A percentile compares a stretch with the other conserved stretches of the same genome.
phyloP scores from a whole-genome alignment of 495 filamentous ascomycete genomes.

The Hyaloscypha bicolor region DNA sequence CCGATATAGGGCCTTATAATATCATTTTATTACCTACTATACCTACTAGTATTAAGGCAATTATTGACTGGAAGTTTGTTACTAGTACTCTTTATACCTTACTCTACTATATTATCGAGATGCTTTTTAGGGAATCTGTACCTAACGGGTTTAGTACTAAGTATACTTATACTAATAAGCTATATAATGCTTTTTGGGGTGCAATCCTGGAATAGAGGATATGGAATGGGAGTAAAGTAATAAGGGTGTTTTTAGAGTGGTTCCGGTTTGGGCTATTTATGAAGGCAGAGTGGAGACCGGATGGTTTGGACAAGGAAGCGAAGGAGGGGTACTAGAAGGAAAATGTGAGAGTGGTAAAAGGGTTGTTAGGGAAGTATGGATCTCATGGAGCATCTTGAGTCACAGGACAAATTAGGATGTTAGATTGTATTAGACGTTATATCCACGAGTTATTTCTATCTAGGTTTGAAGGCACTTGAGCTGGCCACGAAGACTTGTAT shows the following conservation, averaged over 20 bases:
- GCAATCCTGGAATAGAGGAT: slow-evolving; percentile 31
- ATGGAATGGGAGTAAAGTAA: slow-evolving; percentile 24
- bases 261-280: slow-evolving; percentile 9
- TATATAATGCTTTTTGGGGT: slow-evolving; percentile 33
- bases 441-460: too few relatives aligned
- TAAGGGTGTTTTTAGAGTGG: slow-evolving; percentile 32
- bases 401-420: slow-evolving; percentile 11
- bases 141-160: slow-evolving; percentile 28
- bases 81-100: slow-evolving; percentile 23
- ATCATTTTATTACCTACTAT: too few relatives aligned
- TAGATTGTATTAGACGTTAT: slow-evolving; percentile 5
- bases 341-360: not conserved
- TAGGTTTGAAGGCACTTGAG: too few relatives aligned
- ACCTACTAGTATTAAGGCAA: too few relatives aligned
- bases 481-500: too few relatives aligned
- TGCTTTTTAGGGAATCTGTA: slow-evolving; percentile 32
- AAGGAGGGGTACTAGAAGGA: slow-evolving; percentile 1
- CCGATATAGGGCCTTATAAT: too few relatives aligned
- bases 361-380: slow-evolving; percentile 8
- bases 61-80: slow-evolving; percentile 19
- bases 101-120: slow-evolving; percentile 29
- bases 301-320: too few relatives aligned
- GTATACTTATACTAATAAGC: slow-evolving; percentile 25
- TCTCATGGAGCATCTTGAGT: slow-evolving; percentile 11
- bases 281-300: not conserved